Conservation (phyloP, 2,329 filamentous ascomycete genomes). For the Alternaria angustiovoidea region DNA sequence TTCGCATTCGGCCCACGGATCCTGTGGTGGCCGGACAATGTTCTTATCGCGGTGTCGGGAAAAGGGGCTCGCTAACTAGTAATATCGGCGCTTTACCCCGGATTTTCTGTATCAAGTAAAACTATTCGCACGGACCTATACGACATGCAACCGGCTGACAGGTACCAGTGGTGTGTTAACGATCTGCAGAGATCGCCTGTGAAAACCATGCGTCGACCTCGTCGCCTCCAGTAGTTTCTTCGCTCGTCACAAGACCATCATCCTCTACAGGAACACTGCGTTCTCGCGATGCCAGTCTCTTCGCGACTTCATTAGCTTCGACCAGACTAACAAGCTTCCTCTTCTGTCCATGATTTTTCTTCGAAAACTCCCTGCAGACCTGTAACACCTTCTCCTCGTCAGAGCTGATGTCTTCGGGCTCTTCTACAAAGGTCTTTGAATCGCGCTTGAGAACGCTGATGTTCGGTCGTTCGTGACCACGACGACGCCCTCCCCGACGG, state of each 20-base stretch:
- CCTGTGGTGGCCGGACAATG: not conserved
- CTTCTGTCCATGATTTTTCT: conserved; percentile 48
- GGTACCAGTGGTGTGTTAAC: not conserved
- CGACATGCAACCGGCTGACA: not conserved
- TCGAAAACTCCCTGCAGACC: conserved; percentile 46
- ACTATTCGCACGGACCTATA: not conserved
- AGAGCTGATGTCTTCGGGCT: conserved; percentile 4
- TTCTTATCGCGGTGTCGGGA: not conserved
- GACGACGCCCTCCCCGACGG: not conserved
- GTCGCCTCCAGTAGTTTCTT: conserved; percentile 2
- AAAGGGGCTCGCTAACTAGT: not conserved
- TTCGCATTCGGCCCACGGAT: not conserved
- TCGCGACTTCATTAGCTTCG: conserved; percentile 69
- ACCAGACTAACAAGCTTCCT: conserved; percentile 64
- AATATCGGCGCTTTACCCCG: not conserved
- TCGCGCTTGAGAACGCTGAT: conserved; percentile 1
- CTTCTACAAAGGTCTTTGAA: conserved; percentile 30
- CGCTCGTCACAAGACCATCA: conserved; percentile 47
- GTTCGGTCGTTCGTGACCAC: not conserved
- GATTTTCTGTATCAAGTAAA: not conserved
- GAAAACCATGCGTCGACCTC: conserved; percentile 7
- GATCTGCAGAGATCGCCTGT: not conserved
- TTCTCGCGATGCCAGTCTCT: conserved; percentile 64
- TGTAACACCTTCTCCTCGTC: conserved; percentile 45
- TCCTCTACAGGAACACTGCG: conserved; percentile 48